Conservation (phyloP, 345 rosid genomes). For the Eucalyptus cloeziana region DNA sequence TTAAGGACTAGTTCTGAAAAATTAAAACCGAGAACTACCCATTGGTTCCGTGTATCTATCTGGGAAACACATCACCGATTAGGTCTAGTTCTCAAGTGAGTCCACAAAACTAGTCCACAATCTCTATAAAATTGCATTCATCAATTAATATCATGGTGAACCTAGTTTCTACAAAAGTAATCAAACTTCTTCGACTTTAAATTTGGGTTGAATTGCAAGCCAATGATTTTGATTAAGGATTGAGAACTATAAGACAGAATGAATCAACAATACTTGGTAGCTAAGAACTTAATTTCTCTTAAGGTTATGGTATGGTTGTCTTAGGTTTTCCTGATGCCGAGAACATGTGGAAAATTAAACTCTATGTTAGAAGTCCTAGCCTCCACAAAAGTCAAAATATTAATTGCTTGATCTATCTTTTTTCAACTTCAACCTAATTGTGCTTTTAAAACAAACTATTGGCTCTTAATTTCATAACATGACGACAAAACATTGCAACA, state of each 20-base stretch:
- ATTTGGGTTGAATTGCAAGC: background rate
- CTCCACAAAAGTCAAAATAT: background rate
- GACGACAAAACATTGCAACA: background rate
- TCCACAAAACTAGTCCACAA: background rate
- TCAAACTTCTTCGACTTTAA: background rate
- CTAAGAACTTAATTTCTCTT: background rate
- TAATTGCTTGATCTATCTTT: background rate
- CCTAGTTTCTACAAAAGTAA: background rate
- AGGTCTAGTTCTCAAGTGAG: too few relatives aligned
- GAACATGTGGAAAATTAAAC: background rate
- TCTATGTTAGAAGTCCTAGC: background rate
- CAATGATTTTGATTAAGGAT: background rate
- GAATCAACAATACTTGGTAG: background rate
- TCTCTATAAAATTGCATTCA: background rate
- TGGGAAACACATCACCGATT: accelerated
- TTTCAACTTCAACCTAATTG: background rate
- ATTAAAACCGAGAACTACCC: background rate
- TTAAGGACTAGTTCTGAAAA: accelerated
- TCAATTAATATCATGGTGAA: background rate
- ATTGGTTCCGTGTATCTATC: background rate
- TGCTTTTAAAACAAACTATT: background rate
- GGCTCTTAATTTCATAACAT: background rate
- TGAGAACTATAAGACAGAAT: background rate
- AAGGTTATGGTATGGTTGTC: background rate
- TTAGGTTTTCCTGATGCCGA: accelerated